Percentiles rank a stretch among this genome's conserved stretches.
Evolutionary conservation across 805 yeast genomes (phyloP).

Genomic region (Kodamaea kakaduensis): DNA sequence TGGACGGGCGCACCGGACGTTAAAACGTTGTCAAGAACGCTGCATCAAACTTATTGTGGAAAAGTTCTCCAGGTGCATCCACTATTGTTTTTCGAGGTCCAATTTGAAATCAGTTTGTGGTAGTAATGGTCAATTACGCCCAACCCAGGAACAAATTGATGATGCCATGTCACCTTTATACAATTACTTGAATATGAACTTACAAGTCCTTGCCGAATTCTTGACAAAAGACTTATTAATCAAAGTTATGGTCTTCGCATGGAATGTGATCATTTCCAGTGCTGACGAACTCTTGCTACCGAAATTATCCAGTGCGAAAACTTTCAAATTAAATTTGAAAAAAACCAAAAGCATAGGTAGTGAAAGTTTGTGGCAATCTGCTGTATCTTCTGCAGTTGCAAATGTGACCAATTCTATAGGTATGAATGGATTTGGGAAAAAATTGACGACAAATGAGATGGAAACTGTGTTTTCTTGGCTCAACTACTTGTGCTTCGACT

Average conservation of each 20-base stretch:
- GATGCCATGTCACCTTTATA: constrained; percentile 70
- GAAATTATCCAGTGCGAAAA: constrained; percentile 48
- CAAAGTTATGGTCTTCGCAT: constrained; percentile 70
- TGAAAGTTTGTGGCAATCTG: constrained; percentile 34
- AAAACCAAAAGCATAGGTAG: constrained; percentile 16
- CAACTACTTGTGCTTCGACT: constrained; percentile 57
- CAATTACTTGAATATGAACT: constrained; percentile 66
- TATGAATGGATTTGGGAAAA: constrained; percentile 49
- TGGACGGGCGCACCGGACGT: constrained; percentile 67
- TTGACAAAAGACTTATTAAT: constrained; percentile 53
- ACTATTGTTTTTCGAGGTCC: constrained; percentile 51
- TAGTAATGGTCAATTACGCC: constrained; percentile 37
- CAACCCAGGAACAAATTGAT: constrained; percentile 48
- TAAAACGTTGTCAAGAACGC: constrained; percentile 62
- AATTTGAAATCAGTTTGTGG: constrained; percentile 59
- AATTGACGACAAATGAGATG: constrained; percentile 55
- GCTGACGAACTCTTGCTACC: constrained; percentile 78
- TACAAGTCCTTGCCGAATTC: constrained; percentile 57
- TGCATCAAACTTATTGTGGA: constrained; percentile 67
- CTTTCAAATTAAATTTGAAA: constrained; percentile 26
- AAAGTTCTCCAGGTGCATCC: constrained; percentile 64
- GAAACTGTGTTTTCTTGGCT: constrained; percentile 73
- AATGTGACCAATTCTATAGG: constrained; percentile 42
- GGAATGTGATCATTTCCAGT: constrained; percentile 67
- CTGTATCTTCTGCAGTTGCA: constrained; percentile 47